phyloP scores from a whole-genome alignment of 495 filamentous ascomycete species.

The Saxophila tyrrhenica region DNA sequence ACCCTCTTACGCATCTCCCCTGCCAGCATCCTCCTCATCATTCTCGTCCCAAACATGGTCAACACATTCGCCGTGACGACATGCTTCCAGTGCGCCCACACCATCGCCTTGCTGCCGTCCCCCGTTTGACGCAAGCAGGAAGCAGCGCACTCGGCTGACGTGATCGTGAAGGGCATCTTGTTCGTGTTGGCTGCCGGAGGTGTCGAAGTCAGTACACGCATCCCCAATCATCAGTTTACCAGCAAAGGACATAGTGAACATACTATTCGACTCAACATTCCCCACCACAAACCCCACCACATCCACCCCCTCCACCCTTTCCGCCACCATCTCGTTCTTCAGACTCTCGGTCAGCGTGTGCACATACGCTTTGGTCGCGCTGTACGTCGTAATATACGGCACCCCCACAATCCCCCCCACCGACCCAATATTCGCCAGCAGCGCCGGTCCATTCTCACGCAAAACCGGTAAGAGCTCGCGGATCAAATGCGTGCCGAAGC shows the following conservation, averaged over 20 bases:
- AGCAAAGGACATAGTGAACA: neutral
- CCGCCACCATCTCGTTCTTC: conserved; percentile 25
- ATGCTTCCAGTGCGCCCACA: neutral
- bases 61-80: neutral
- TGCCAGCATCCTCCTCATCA: neutral
- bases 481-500: conserved; percentile 34
- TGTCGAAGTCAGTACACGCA: too few relatives aligned
- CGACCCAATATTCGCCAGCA: conserved; percentile 38
- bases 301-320: conserved; percentile 21
- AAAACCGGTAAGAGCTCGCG: conserved; percentile 31
- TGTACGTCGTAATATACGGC: conserved; percentile 24
- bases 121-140: neutral
- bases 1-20: neutral
- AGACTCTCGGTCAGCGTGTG: conserved; percentile 25
- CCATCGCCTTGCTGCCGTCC: neutral
- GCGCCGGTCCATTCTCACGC: conserved; percentile 20
- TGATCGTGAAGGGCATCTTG: neutral
- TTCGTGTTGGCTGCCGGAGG: neutral
- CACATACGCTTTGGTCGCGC: conserved; percentile 12
- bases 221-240: neutral
- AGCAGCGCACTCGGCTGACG: neutral
- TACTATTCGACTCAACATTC: neutral
- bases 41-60: neutral
- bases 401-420: conserved; percentile 25
- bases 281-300: conserved; percentile 6